Evolutionary conservation across 768 basidiomycete species (phyloP).

Genomic region (Rhizopogon sp.): DNA sequence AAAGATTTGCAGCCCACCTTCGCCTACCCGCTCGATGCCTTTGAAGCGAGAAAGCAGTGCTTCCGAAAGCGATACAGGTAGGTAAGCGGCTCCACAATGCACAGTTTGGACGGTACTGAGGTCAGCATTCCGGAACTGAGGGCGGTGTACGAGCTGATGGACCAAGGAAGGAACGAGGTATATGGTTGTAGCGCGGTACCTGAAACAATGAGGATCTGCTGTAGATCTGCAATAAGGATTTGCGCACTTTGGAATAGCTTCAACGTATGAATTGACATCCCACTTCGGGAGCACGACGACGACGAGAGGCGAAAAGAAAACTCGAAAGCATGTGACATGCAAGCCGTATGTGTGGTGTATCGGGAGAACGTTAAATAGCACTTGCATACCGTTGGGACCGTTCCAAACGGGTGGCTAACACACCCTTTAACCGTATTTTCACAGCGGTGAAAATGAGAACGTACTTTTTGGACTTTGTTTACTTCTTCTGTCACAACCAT

Average conservation of each 20-base stretch:
- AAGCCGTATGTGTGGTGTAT: conserved; percentile 66
- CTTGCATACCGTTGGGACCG: conserved; percentile 41
- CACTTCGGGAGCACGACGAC: conserved; percentile 55
- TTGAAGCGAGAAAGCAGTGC: conserved; percentile 37
- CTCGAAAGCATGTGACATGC: conserved; percentile 45
- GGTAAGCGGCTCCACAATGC: conserved; percentile 59
- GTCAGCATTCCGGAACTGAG: conserved; percentile 38
- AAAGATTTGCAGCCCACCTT: conserved; percentile 36
- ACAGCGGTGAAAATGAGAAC: conserved; percentile 7
- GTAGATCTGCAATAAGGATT: background rate
- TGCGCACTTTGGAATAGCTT: conserved; percentile 54
- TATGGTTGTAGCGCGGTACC: conserved; percentile 49
- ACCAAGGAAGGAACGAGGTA: conserved; percentile 57
- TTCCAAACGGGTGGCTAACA: conserved; percentile 33
- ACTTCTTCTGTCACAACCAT: conserved; percentile 25
- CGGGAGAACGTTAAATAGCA: conserved; percentile 56
- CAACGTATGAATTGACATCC: conserved; percentile 47
- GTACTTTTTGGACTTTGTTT: conserved; percentile 34
- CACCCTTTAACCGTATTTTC: background rate
- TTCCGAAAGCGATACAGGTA: conserved; percentile 49
- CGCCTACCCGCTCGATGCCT: conserved; percentile 26
- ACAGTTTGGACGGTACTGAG: conserved; percentile 43
- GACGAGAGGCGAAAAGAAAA: conserved; percentile 41
- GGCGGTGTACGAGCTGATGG: conserved; percentile 60
- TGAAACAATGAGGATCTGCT: conserved; percentile 16